Base-by-base conservation (phyloP, 2,329 filamentous ascomycete species). In the Fusarium proliferatum region DNA sequence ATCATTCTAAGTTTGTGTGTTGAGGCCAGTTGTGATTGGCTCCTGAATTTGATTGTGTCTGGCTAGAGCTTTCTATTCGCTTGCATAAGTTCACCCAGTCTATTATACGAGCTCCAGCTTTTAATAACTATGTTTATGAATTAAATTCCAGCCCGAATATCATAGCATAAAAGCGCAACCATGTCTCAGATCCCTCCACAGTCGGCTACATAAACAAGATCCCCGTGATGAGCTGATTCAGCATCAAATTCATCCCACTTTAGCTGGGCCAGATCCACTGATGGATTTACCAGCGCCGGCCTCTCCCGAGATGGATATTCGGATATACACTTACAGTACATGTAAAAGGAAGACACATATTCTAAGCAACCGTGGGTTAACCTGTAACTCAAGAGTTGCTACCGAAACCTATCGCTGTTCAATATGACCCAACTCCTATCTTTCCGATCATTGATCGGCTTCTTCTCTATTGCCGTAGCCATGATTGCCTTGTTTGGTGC, bases 381-480 rank as follows among this genome's bases (percentile, higher is more conserved):
- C 39, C 53, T 53, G 23, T 28, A n/a, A 42, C 34, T 59, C 21
- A 33, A 68, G 33, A 57, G 33, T 39, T 38, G 52, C 19, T 9
- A 38, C 65, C n/a, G 23, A 52, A 33, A 46, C 17, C 10, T 5
- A 39, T 38, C 39, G 43, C 52, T 41, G 30, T 45, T 34, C 57
- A 74, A n/a, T 28, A 78, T 78, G 77, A 59, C 53, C n/a, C 76
- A 69, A 30, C n/a, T 69, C 17, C 33, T 76, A 6, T 71, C 74
- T 15, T 64, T 77, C 19, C 74, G 74, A 61, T 38, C 60, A 15
- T 43, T 78, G 19, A 41, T 78, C 21, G 76, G 75, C 42, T 46
- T 75, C 19, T 26, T 78, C 30, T 75, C 76, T 10, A 12, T 78
- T 28, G 59, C 71, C 13, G 72, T 78, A 10, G 76, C 74, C 30